phyloP scores from a whole-genome alignment of 1,139 yeast genomes.

The Eremothecium cymbalariae region DNA sequence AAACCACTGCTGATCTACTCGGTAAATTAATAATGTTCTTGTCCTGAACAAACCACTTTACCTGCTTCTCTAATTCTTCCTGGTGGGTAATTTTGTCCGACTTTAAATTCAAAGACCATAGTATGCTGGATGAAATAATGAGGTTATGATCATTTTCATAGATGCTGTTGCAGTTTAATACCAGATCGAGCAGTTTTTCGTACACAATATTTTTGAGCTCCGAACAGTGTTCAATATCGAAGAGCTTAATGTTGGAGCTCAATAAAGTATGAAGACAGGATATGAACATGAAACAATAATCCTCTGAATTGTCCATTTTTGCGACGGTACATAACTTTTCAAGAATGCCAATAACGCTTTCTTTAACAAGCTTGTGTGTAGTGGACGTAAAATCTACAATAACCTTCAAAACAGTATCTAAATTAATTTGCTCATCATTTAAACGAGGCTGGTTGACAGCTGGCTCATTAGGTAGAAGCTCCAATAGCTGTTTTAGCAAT shows the following conservation, averaged over 20 bases:
- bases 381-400: conserved; percentile 34
- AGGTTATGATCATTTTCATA: conserved; percentile 25
- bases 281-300: conserved; percentile 26
- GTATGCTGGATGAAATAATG: conserved; percentile 21
- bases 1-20: conserved; percentile 40
- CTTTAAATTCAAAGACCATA: conserved; percentile 21
- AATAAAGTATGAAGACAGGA: conserved; percentile 27
- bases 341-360: conserved; percentile 23
- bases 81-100: conserved; percentile 13
- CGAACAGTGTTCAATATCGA: conserved; percentile 15
- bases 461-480: conserved; percentile 41
- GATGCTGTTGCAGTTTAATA: conserved; percentile 14
- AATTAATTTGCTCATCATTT: conserved; percentile 22
- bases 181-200: conserved; percentile 14
- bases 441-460: conserved; percentile 18
- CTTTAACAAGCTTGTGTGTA: conserved; percentile 26
- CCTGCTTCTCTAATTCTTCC: conserved; percentile 16
- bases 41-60: conserved; percentile 14
- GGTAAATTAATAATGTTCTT: conserved; percentile 33
- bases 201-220: conserved; percentile 19
- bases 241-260: conserved; percentile 19
- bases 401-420: conserved; percentile 38
- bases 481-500: conserved; percentile 53
- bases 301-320: conserved; percentile 12
- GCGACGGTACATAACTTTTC: conserved; percentile 17